phyloP scores from a whole-genome alignment of 176 grass and related monocot species.

The Rhynchospora pubera region DNA sequence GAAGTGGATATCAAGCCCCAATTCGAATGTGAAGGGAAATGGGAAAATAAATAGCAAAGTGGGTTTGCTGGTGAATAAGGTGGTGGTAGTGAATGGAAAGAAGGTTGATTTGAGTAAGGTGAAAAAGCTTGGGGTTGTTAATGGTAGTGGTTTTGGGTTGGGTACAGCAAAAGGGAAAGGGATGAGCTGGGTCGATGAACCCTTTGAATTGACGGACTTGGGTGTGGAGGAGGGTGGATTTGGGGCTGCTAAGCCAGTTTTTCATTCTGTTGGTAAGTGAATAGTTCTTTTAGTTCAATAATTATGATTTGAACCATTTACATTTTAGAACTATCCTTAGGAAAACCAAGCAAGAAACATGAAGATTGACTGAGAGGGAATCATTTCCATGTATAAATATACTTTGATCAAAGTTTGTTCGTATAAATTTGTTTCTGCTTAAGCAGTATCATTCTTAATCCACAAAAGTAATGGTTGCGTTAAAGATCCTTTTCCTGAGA shows the following conservation, averaged over 20 bases:
- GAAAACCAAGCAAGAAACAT: neutral
- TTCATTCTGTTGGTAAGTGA: slow-evolving; percentile 34
- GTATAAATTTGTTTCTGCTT: neutral
- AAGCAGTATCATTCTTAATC: neutral
- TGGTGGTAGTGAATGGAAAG: slow-evolving; percentile 39
- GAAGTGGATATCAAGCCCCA: slow-evolving; percentile 95
- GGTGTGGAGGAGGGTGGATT: slow-evolving; percentile 4
- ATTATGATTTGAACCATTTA: neutral
- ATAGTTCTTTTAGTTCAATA: neutral
- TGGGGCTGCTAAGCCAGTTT: slow-evolving; percentile 20
- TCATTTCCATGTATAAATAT: neutral
- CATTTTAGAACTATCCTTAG: neutral
- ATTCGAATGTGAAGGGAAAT: slow-evolving; percentile 38
- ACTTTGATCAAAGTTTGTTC: neutral
- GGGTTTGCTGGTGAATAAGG: slow-evolving; percentile 39
- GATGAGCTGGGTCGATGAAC: slow-evolving; percentile 31
- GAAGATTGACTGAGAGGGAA: neutral
- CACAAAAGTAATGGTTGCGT: neutral
- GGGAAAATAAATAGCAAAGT: slow-evolving; percentile 2
- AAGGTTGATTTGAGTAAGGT: slow-evolving; percentile 26
- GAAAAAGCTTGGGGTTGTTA: slow-evolving; percentile 41
- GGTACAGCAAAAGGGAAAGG: slow-evolving; percentile 7
- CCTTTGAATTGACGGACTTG: slow-evolving; percentile 22
- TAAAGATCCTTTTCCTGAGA: neutral
- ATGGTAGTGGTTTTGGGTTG: slow-evolving; percentile 9